Base-by-base conservation (phyloP, 1,139 yeast genomes). In the Pichia terricola region DNA sequence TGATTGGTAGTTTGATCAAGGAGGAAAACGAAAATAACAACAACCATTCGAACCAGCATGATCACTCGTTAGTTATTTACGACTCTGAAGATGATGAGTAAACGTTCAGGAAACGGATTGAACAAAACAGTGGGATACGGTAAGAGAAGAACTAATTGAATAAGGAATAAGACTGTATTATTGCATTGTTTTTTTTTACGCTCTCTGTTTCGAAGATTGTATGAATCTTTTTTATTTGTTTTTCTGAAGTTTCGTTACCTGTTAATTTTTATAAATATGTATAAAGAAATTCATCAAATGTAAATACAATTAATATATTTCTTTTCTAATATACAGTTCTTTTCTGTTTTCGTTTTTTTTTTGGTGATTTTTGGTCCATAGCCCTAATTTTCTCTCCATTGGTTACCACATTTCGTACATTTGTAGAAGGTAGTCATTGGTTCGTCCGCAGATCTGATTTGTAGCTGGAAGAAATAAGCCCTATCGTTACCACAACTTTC, bases 391-490 rank as follows among this genome's bases (percentile, higher is more conserved):
- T 91, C 98, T 67, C 96, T 82, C 98, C 98, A 91, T 65, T 91
- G 94, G 62, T 88, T 78, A 38, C 88, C 86, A 68, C 98, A 91
- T 52, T 77, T 81, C 40, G 87, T 88, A 69, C 98, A 91, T 64
- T 83, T 87, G 64, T 85, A 87, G 62, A 91, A 91, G 3, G 97
- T 89, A 1, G 97, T 91, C 96, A 91, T 89, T 31, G 97, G 91
- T 59, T 77, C 83, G 68, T 85, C 94, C 3, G 94, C 94, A 51
- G 88, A 85, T 65, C 98, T 74, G 59, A 91, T 91, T 64, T 91
- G 99, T 49, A 91, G 70, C 66, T 91, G 98, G 73, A 89, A 94
- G 70, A 87, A 91, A 65, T 94, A 91, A 0, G 98, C 99, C 63
- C 87, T 85, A 54, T 79, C 85, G 50, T 84, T 82, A 40, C 88